phyloP scores from a whole-genome alignment of 345 rosid species.

The Laguncularia racemosa region DNA sequence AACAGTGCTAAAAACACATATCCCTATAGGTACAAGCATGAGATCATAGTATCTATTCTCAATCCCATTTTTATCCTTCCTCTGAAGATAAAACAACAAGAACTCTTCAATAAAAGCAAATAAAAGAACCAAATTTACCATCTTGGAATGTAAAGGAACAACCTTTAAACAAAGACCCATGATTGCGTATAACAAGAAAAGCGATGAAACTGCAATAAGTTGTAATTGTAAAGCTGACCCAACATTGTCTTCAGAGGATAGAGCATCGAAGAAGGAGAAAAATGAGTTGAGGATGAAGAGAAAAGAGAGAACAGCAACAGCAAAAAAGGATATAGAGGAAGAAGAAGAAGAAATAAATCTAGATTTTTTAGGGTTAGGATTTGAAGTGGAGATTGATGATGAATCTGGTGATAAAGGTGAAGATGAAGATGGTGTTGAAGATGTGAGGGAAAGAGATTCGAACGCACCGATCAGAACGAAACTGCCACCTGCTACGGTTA shows the following conservation, averaged over 20 bases:
- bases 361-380: constrained; percentile 15
- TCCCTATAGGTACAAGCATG: constrained; percentile 65
- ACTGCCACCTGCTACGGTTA: constrained; percentile 52
- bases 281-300: constrained; percentile 46
- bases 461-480: constrained; percentile 51
- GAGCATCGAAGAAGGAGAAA: constrained; percentile 45
- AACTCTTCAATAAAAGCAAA: constrained; percentile 85
- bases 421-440: constrained; percentile 17
- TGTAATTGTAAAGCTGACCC: constrained; percentile 70
- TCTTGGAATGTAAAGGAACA: constrained; percentile 31
- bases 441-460: constrained; percentile 34
- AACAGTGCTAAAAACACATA: constrained; percentile 52
- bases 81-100: constrained; percentile 62
- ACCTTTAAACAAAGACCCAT: constrained; percentile 28
- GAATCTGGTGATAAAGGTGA: neutral
- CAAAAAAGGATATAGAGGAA: constrained; percentile 14
- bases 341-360: constrained; percentile 6
- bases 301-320: constrained; percentile 35
- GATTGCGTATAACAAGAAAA: constrained; percentile 57
- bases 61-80: constrained; percentile 56
- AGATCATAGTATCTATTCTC: constrained; percentile 81
- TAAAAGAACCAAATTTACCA: constrained; percentile 49
- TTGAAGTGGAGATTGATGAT: constrained; percentile 23
- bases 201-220: constrained; percentile 41
- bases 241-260: constrained; percentile 42